Evolutionary conservation across 305 asterid species (phyloP).

Genomic region (Fraxinus baroniana): DNA sequence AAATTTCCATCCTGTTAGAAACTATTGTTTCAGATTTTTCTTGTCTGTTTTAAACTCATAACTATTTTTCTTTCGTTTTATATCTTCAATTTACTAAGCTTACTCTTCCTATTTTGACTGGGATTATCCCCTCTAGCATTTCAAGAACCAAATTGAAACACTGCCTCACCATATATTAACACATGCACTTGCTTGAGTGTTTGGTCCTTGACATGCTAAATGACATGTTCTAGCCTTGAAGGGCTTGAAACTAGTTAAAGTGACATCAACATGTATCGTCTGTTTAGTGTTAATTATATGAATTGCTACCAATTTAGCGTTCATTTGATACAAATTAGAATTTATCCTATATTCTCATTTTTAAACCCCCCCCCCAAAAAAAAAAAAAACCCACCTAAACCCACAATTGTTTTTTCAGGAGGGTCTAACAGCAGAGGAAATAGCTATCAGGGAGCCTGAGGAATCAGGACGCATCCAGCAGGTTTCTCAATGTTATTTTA

Average conservation of each 20-base stretch:
- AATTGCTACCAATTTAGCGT: not conserved
- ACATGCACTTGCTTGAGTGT: not conserved
- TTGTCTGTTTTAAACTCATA: not conserved
- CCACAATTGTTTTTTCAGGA: conserved; percentile 35
- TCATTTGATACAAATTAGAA: not conserved
- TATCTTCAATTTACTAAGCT: not conserved
- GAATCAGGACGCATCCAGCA: conserved; percentile 48
- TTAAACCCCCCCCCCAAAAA: not conserved
- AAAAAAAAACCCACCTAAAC: too few relatives aligned
- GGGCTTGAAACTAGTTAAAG: not conserved
- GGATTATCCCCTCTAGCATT: not conserved
- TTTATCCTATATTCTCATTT: not conserved
- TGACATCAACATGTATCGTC: not conserved
- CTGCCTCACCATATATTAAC: not conserved
- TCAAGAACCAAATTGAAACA: not conserved
- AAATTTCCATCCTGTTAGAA: not conserved
- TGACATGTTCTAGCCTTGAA: not conserved
- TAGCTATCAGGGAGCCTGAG: conserved; percentile 64
- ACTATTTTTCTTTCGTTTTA: not conserved
- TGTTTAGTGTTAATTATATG: not conserved
- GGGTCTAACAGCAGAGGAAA: conserved; percentile 79
- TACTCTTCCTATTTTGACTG: not conserved
- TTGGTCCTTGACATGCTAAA: not conserved
- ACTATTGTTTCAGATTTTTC: not conserved
- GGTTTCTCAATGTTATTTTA: conserved; percentile 34